Evolutionary conservation across 2,329 filamentous ascomycete species (phyloP).

Genomic region (Fonsecaea pugnacius): DNA sequence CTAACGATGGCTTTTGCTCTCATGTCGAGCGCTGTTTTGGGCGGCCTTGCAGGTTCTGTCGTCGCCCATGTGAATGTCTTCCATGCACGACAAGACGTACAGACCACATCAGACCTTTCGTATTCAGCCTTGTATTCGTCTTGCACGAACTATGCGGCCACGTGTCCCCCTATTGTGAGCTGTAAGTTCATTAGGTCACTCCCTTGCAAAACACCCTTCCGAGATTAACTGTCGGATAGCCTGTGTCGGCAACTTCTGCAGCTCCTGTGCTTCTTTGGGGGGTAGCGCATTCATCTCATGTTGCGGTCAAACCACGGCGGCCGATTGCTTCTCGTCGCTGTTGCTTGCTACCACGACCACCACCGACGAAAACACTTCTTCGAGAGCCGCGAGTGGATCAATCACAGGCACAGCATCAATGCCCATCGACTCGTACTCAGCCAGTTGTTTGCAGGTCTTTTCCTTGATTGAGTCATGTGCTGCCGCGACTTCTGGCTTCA

Average conservation of each 20-base stretch:
- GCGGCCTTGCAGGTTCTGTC: neutral
- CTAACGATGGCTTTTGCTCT: neutral
- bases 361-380: neutral
- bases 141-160: slow-evolving; percentile 10
- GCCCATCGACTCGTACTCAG: slow-evolving; percentile 2
- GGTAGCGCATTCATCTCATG: slow-evolving; percentile 3
- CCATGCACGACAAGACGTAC: neutral
- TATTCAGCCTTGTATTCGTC: slow-evolving; percentile 8
- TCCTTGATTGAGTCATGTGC: slow-evolving; percentile 11
- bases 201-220: neutral
- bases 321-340: slow-evolving; percentile 7
- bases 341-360: slow-evolving; percentile 5
- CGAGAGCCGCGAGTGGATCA: neutral
- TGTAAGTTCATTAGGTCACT: neutral
- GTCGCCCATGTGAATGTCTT: neutral
- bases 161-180: slow-evolving; percentile 2
- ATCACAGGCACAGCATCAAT: slow-evolving; percentile 6
- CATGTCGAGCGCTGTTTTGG: neutral
- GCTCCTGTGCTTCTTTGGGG: slow-evolving; percentile 8
- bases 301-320: slow-evolving; percentile 6
- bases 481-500: slow-evolving; percentile 8
- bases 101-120: slow-evolving; percentile 4
- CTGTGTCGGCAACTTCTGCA: slow-evolving; percentile 10
- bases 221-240: neutral
- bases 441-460: slow-evolving; percentile 7